phyloP scores from a whole-genome alignment of 179 eudicot genomes.

The Heliamphora pulchella region DNA sequence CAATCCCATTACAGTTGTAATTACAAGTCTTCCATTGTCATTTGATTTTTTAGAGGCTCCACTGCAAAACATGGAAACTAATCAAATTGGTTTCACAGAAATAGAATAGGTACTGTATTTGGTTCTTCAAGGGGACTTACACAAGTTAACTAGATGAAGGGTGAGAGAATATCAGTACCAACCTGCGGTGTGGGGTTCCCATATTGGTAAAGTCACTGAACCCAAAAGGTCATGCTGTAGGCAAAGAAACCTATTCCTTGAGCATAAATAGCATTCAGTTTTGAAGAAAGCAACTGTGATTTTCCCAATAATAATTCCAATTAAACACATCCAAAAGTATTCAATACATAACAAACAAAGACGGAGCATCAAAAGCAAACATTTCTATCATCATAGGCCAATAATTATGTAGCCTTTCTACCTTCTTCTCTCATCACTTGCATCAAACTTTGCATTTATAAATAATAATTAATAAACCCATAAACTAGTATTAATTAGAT shows the following conservation, averaged over 20 bases:
- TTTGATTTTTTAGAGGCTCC: slow-evolving; percentile 60
- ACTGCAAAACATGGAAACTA: slow-evolving; percentile 30
- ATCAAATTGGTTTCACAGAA: background rate
- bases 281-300: slow-evolving; percentile 10
- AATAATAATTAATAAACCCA: background rate
- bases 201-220: slow-evolving; percentile 39
- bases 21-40: slow-evolving; percentile 53
- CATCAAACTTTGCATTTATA: no score
- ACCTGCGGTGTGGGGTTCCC: slow-evolving; percentile 79
- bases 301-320: slow-evolving; percentile 16
- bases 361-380: background rate
- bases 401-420: no score
- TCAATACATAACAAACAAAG: background rate
- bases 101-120: background rate
- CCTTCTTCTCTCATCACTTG: no score
- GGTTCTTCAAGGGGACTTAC: background rate
- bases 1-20: slow-evolving; percentile 67
- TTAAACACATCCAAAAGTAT: slow-evolving; percentile 14
- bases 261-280: slow-evolving; percentile 20
- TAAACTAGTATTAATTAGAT: background rate
- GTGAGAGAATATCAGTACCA: slow-evolving; percentile 14
- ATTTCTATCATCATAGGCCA: no score
- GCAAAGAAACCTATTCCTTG: slow-evolving; percentile 19
- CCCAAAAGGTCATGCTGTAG: slow-evolving; percentile 29
- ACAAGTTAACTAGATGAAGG: background rate